Conservation (phyloP, 2,329 filamentous ascomycete genomes). For the Rutstroemia sp. region DNA sequence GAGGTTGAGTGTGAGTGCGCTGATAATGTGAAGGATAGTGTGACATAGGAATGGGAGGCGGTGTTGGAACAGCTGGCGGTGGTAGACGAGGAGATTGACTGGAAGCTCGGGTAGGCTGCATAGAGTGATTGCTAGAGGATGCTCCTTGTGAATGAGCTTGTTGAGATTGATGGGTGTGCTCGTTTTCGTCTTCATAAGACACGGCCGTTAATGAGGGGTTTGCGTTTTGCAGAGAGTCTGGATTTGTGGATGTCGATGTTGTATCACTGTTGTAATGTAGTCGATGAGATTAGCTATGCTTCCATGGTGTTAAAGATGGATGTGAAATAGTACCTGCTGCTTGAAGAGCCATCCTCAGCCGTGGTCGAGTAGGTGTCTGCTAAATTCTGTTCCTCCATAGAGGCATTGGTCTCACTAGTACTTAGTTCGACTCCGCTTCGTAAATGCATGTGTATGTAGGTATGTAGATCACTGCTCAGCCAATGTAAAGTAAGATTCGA, state of each 20-base stretch:
- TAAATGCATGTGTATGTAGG: slow-evolving; percentile 10
- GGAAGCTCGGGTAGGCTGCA: background rate
- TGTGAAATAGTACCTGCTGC: background rate
- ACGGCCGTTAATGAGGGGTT: background rate
- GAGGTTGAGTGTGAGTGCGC: background rate
- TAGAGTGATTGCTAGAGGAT: background rate
- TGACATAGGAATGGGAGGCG: background rate
- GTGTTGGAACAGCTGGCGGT: slow-evolving; percentile 4
- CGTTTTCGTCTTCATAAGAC: background rate
- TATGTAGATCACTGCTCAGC: background rate
- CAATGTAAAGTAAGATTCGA: background rate
- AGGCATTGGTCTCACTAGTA: background rate
- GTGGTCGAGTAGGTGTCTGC: background rate
- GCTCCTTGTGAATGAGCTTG: background rate
- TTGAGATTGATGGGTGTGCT: background rate
- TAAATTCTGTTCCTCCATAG: slow-evolving; percentile 3
- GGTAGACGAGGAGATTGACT: background rate
- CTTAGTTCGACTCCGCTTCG: slow-evolving; percentile 9
- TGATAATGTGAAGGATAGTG: background rate
- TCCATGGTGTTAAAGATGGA: background rate
- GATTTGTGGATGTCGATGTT: background rate
- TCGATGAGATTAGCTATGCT: background rate
- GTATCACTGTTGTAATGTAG: background rate
- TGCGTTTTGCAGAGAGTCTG: background rate
- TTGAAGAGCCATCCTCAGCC: background rate